These are phyloP conservation scores for Acacia acuminata DNA, from an alignment of 306 rosid genomes.

Conservation along the genomic window DNA sequence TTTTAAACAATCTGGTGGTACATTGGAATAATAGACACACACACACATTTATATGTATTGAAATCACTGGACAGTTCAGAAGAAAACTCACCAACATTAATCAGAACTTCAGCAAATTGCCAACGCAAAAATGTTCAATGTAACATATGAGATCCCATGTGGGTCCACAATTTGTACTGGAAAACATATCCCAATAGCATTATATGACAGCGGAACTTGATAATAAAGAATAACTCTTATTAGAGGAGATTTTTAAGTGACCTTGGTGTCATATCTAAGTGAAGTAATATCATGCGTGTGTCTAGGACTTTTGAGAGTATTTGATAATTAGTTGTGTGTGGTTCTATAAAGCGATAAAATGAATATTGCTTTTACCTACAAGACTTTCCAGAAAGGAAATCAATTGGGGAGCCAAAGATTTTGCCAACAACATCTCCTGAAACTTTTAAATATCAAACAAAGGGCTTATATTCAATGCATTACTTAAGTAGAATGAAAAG, in stretches of 20 bases:
- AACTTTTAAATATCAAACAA: too few relatives aligned
- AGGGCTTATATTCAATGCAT: background rate
- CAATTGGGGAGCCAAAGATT: conserved; percentile 55
- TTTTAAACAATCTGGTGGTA: background rate
- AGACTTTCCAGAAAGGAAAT: conserved; percentile 68
- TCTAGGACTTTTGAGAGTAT: background rate
- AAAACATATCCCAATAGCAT: background rate
- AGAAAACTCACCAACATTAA: conserved; percentile 61
- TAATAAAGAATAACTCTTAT: background rate
- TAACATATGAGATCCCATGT: conserved; percentile 75
- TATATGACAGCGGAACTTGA: background rate
- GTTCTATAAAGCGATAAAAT: background rate
- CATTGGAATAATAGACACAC: too few relatives aligned
- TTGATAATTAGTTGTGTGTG: background rate
- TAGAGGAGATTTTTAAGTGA: background rate
- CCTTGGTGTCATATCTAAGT: background rate
- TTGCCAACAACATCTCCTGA: conserved; percentile 48
- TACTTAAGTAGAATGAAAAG: background rate
- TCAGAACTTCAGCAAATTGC: conserved; percentile 57
- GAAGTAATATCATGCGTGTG: background rate
- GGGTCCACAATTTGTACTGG: conserved; percentile 67
- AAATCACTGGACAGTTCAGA: conserved; percentile 3
- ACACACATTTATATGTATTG: too few relatives aligned
- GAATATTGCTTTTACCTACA: conserved; percentile 50
- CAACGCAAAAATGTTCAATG: conserved; percentile 61